Conservation (phyloP, 179 eudicot genomes). For the Pouteria campechiana region DNA sequence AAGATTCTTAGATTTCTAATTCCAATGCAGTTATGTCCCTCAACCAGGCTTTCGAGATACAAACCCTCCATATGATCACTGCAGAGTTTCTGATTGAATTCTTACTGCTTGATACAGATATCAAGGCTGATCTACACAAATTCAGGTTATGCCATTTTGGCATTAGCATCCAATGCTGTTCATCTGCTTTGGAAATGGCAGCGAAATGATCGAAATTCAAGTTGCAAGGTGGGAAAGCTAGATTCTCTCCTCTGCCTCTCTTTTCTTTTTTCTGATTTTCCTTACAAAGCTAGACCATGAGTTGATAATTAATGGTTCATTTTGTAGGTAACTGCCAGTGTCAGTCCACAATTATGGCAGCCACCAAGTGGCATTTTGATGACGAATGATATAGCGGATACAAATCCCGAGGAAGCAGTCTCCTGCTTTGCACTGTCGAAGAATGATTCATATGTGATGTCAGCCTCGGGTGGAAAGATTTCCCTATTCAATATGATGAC, state of each 20-base stretch:
- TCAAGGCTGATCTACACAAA: constrained; percentile 86
- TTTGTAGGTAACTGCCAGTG: constrained; percentile 64
- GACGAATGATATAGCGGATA: constrained; percentile 73
- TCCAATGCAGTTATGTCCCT: too few relatives aligned
- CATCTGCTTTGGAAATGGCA: constrained; percentile 98
- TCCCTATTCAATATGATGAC: constrained; percentile 96
- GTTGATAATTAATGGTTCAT: background rate
- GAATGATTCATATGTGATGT: constrained; percentile 97
- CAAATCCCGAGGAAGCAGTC: constrained; percentile 72
- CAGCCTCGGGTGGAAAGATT: constrained; percentile 94
- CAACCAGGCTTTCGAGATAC: too few relatives aligned
- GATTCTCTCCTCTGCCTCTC: background rate
- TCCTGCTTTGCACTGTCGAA: constrained; percentile 95
- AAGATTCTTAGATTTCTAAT: too few relatives aligned
- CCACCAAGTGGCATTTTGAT: constrained; percentile 84
- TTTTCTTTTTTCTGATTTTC: background rate
- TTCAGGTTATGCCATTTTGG: constrained; percentile 80
- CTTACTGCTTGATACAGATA: constrained; percentile 35
- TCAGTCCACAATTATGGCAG: constrained; percentile 85
- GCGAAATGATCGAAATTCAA: constrained; percentile 60
- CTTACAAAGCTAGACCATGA: constrained; percentile 2
- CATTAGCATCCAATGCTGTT: constrained; percentile 80
- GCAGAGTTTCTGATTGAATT: background rate
- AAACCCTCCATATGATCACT: too few relatives aligned
- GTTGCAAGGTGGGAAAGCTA: constrained; percentile 58